Conservation (phyloP, 2,329 filamentous ascomycete genomes). For the Zymoseptoria crescenta region DNA sequence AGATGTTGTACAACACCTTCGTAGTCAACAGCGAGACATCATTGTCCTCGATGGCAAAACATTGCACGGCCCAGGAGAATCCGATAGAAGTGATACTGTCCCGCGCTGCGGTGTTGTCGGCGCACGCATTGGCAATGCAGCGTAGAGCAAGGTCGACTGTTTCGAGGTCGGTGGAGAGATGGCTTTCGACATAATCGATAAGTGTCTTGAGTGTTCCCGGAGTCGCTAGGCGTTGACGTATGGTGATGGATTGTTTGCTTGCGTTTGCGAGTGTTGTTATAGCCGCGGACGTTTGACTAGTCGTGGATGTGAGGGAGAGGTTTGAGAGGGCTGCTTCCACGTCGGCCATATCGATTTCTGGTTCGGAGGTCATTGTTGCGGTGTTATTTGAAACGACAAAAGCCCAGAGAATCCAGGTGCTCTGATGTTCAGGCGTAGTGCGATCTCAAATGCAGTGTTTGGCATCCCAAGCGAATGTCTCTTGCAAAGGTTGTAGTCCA, state of each 20-base stretch:
- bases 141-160: constrained; percentile 15
- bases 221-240: constrained; percentile 12
- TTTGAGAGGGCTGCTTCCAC: background rate
- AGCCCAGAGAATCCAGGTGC: no score
- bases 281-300: background rate
- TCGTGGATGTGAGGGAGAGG: background rate
- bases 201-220: constrained; percentile 8
- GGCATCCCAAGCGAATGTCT: no score
- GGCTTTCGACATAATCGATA: constrained; percentile 8
- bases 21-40: constrained; percentile 20
- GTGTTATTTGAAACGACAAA: background rate
- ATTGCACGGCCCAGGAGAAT: constrained; percentile 14
- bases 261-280: constrained; percentile 14
- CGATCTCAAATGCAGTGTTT: no score
- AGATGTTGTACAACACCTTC: constrained; percentile 39
- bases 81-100: constrained; percentile 20
- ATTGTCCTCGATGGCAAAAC: constrained; percentile 7
- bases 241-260: constrained; percentile 11
- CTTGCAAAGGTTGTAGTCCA: no score
- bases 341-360: background rate
- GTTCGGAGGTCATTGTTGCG: background rate
- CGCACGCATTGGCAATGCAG: constrained; percentile 28
- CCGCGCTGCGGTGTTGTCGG: constrained; percentile 23
- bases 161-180: constrained; percentile 5
- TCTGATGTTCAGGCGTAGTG: no score